Base-by-base conservation (phyloP, 768 basidiomycete genomes). In the Hygrophoropsis aurantiaca region DNA sequence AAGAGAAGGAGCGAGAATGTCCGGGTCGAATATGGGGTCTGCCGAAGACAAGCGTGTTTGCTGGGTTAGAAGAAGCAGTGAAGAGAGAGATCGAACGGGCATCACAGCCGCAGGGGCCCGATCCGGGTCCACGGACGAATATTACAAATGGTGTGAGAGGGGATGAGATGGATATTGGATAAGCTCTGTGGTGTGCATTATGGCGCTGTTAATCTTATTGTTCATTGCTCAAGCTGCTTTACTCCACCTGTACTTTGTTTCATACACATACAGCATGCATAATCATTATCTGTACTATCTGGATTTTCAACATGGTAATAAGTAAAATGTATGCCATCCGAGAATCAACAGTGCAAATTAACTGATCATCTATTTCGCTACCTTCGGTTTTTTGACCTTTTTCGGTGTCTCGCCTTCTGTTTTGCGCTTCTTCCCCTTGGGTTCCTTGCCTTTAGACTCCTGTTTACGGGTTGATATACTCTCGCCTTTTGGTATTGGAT, bases 21-120 rank as follows among this genome's bases (percentile, higher is more conserved):
- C 84, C 85, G 0, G 87, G 91, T 40, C 70, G 84, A 54, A 82
- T 88, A 58, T 88, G 78, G 70, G 90, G 87, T n/a, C 71, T 94
- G 15, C 91, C 92, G 2, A 66, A 72, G 65, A 74, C 68, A 68
- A 92, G 87, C 61, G 68, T 94, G 10, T 97, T 80, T 63, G 75
- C 78, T 42, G 93, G 85, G 18, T 66, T 91, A 41, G 84, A 88
- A 4, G 83, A 85, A 47, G 82, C 82, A 53, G 74, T 85, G 7
- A 61, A 65, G 40, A 67, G 57, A 52, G 67, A 73, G 44, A 59
- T 66, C 20, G 60, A 62, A 41, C 44, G 49, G 36, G 57, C 58
- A 21, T 45, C 43, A 24, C 62, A 51, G 55, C 59, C 26, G 39
- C 47, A 52, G 49, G 52, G 40, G 27, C 54, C 49, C 51, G 58